These are phyloP conservation scores for Suillus hirtellus DNA, from an alignment of 768 basidiomycete species.

Conservation along the genomic window DNA sequence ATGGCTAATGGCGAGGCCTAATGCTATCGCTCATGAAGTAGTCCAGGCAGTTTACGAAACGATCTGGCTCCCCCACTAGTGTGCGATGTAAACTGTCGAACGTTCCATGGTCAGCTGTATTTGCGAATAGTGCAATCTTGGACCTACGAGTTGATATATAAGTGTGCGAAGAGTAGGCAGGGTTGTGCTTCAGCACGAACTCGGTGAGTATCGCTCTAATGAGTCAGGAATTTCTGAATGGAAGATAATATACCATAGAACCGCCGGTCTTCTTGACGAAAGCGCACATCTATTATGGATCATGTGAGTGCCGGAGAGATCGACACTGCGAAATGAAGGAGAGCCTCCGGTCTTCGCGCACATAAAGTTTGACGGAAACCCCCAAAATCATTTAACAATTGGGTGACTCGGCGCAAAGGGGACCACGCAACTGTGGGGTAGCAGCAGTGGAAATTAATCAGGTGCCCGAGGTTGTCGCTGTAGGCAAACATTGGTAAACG, in stretches of 20 bases:
- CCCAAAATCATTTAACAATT: neutral
- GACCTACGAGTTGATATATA: neutral
- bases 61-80: neutral
- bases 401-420: no score
- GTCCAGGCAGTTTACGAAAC: neutral
- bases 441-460: neutral
- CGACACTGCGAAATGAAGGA: neutral
- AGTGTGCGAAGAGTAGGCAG: neutral
- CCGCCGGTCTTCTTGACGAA: neutral
- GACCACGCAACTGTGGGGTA: neutral
- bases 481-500: neutral
- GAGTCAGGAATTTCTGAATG: neutral
- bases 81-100: neutral
- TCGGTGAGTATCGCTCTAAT: neutral
- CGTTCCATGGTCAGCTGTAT: neutral
- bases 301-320: neutral
- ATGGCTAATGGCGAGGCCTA: neutral
- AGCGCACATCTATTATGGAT: neutral
- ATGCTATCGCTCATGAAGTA: neutral
- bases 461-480: neutral
- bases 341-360: neutral
- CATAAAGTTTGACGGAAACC: neutral
- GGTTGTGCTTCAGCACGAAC: neutral
- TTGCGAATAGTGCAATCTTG: neutral
- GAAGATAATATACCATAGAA: neutral